Evolutionary conservation across 257 asterid genomes (phyloP).

Genomic region (Nicotiana otophora): DNA sequence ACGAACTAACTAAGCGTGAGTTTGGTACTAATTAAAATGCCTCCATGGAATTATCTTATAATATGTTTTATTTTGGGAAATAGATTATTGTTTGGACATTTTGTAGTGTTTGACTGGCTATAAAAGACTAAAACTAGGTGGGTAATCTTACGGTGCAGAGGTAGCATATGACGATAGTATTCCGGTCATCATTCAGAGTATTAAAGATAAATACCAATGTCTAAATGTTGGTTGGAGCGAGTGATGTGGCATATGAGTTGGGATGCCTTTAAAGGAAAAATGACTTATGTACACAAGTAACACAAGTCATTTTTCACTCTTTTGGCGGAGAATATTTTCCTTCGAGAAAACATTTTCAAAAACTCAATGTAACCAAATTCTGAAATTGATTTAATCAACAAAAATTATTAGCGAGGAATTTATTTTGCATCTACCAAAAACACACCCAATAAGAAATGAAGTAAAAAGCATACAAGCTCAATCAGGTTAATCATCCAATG

Average conservation of each 20-base stretch:
- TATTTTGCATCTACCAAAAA: not conserved
- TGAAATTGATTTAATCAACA: not conserved
- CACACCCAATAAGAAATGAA: not conserved
- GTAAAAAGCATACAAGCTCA: not conserved
- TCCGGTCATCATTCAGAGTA: not conserved
- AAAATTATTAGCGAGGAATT: not conserved
- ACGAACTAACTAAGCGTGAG: not conserved
- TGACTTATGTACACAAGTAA: not conserved
- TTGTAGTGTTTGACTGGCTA: not conserved
- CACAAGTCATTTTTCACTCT: not conserved
- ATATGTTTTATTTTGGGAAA: not conserved
- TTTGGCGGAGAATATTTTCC: not conserved
- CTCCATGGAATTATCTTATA: not conserved
- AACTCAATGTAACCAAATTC: not conserved
- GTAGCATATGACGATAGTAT: not conserved
- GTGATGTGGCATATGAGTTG: not conserved
- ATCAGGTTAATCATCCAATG: not conserved
- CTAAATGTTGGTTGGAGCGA: not conserved
- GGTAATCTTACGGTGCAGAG: not conserved
- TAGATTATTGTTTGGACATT: not conserved
- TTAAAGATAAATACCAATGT: not conserved
- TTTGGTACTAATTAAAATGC: not conserved
- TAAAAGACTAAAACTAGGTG: not conserved
- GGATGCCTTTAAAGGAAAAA: not conserved
- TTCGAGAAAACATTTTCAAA: not conserved